Base-by-base conservation (phyloP, 176 grass and related monocot species). In the Saccharum spontaneum region DNA sequence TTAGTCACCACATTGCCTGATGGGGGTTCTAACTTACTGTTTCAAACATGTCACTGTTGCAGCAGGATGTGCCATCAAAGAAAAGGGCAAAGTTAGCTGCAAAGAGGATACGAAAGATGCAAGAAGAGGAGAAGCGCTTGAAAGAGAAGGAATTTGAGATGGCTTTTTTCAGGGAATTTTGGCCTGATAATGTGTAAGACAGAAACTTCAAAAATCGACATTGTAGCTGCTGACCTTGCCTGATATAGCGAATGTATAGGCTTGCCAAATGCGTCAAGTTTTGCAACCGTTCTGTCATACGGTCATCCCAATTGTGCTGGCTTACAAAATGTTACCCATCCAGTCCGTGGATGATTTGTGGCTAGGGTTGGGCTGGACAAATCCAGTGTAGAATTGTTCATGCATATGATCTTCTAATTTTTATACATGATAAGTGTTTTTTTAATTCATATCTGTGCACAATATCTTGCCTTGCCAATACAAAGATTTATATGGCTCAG, bases 141-240 rank as follows among this genome's bases (percentile, higher is more conserved):
- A 81, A 92, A 85, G 97, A 98, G 86, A 95, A n/a, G 81, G 96
- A 98, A 88, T 95, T 95, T 12, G 97, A 95, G 50, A 89, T 89
- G 59, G 91, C 93, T 44, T 98, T 94, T 81, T 95, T 92, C 52
- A 94, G 93, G 67, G 93, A 95, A 87, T 98, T 98, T 80, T 98
- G 97, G 97, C 97, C 97, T 11, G 93, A 98, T 23, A 98, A 98
- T 84, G 96, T 98, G 7, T 98, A 69, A 87, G 85, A 3, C 55
- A 15, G 22, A 80, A 73, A 22, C 13, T 66, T 78, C 23, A 7
- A 65, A 0, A 31, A 15, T 66, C 7, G 5, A 66, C 24, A 66
- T 33, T 65, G 28, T 33, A 33, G 33, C 4, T 3, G 3, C 50
- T 75, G 67, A 31, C 60, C n/a, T 45, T 26, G 5, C 4, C 78